Evolutionary conservation across 2,329 filamentous ascomycete genomes (phyloP), one percentile per base, ranked within the genome.

Genomic region (Colletotrichum theobromicola): DNA sequence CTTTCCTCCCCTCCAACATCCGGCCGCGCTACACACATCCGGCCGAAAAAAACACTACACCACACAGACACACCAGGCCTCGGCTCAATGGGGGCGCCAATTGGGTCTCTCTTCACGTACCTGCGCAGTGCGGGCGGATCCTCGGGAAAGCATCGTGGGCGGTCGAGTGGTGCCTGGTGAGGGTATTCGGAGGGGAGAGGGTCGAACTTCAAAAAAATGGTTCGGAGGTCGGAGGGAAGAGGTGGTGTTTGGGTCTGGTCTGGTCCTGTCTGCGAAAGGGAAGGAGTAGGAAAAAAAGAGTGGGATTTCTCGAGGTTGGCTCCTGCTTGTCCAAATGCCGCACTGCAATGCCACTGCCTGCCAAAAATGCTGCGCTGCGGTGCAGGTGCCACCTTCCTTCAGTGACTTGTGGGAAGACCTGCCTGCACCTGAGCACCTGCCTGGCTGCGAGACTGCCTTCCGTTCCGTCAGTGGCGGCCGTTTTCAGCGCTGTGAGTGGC

Each of bases 131-230:
- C 88, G 83, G 78, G 87, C 79, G 81, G 90, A 89, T 85, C 87
- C 88, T 85, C 89, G 88, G 83, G 90, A 91, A 84, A 92, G 82
- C 90, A 92, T 92, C 77, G 80, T 89, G 83, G 60, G 42, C 70
- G 72, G 75, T 75, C 46, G 26, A 72, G 60, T 61, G 68, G 72
- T 72, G 72, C 72, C 61, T 72, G 67, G 61, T 71, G 72, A 74
- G 68, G 62, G 55, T 72, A 72, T 74, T 74, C 68, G 65, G 50
- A 55, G 28, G 53, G 53, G 42, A 67, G 70, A 57, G 53, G 32
- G n/a, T 67, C 32, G 50, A 34, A 50, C 42, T 18, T 50, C 42
- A 50, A 50, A 50, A 46, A 50, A 50, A 50, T 50, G 42, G 42
- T 50, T 50, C 42, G 65, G 53, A 58, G 57, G 30, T 67, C 64